Evolutionary conservation across 2,329 filamentous ascomycete genomes (phyloP).

Genomic region (Alternaria conjuncta): DNA sequence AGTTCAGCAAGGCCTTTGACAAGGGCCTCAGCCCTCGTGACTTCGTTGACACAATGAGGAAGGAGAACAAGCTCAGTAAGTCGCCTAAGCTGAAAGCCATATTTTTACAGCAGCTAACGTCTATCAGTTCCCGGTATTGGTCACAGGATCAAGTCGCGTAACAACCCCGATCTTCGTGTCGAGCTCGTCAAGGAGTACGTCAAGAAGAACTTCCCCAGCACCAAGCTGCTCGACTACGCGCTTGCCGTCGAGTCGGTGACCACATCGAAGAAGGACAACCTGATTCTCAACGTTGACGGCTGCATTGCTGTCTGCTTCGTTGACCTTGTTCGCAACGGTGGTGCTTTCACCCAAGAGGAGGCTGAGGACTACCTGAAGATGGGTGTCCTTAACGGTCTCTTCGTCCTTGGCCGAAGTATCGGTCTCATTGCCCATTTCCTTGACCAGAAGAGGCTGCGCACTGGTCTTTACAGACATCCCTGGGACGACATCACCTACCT

Average conservation of each 20-base stretch:
- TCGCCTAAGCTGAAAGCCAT: constrained; percentile 17
- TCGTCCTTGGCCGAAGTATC: constrained; percentile 95
- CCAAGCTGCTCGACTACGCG: constrained; percentile 98
- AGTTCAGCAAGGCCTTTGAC: constrained; percentile 98
- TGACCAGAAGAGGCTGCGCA: constrained; percentile 98
- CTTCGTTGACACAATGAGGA: constrained; percentile 98
- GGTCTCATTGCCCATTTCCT: constrained; percentile 99
- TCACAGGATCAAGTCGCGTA: constrained; percentile 98
- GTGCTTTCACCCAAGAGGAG: constrained; percentile 94
- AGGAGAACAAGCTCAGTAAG: constrained; percentile 97
- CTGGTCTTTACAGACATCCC: constrained; percentile 95
- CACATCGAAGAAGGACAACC: constrained; percentile 99
- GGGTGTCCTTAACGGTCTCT: constrained; percentile 99
- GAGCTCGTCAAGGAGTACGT: constrained; percentile 99
- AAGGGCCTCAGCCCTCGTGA: constrained; percentile 98
- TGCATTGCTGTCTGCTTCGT: constrained; percentile 99
- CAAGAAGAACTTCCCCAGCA: constrained; percentile 93
- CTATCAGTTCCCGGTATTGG: constrained; percentile 86
- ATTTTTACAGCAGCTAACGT: constrained; percentile 22
- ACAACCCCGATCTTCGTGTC: constrained; percentile 99
- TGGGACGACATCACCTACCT: constrained; percentile 68
- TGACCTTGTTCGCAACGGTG: constrained; percentile 95
- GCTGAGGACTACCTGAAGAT: constrained; percentile 98
- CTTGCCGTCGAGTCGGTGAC: constrained; percentile 97
- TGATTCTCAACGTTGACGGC: constrained; percentile 98